These are phyloP conservation scores for Emmonsiellopsis sp. DNA, from an alignment of 2,329 filamentous ascomycete genomes.

Conservation along the genomic window DNA sequence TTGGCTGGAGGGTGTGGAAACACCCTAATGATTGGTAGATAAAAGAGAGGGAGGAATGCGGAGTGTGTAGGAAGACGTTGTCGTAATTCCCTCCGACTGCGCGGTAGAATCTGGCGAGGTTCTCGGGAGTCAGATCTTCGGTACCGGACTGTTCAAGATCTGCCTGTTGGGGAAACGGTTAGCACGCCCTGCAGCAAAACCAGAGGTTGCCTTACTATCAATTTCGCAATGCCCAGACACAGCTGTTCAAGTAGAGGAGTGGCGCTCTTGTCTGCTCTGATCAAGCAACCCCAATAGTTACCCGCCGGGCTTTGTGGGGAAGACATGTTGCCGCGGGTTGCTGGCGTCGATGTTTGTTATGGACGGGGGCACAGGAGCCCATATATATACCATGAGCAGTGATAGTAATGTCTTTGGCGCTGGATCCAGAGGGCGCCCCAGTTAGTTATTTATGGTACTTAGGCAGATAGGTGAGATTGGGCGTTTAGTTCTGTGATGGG, in stretches of 20 bases:
- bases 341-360: background rate
- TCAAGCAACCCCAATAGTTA: conserved; percentile 53
- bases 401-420: background rate
- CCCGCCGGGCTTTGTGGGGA: conserved; percentile 16
- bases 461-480: background rate
- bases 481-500: background rate
- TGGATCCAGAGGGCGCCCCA: background rate
- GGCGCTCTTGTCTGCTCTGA: conserved; percentile 58
- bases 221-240: conserved; percentile 56
- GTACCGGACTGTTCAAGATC: conserved; percentile 20
- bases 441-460: background rate
- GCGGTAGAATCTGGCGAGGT: conserved; percentile 69
- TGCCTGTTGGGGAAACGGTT: conserved; percentile 4
- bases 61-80: conserved; percentile 67
- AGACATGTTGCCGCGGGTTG: conserved; percentile 1
- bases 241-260: conserved; percentile 59
- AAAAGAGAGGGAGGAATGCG: conserved; percentile 68
- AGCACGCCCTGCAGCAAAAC: background rate
- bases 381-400: background rate
- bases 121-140: conserved; percentile 48
- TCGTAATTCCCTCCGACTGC: conserved; percentile 69
- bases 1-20: conserved; percentile 75
- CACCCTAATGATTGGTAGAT: conserved; percentile 90
- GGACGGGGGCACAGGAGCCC: background rate
- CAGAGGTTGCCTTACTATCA: conserved; percentile 52